Evolutionary conservation across 2,329 filamentous ascomycete species (phyloP).

Genomic region (Elsinoe arachidis): DNA sequence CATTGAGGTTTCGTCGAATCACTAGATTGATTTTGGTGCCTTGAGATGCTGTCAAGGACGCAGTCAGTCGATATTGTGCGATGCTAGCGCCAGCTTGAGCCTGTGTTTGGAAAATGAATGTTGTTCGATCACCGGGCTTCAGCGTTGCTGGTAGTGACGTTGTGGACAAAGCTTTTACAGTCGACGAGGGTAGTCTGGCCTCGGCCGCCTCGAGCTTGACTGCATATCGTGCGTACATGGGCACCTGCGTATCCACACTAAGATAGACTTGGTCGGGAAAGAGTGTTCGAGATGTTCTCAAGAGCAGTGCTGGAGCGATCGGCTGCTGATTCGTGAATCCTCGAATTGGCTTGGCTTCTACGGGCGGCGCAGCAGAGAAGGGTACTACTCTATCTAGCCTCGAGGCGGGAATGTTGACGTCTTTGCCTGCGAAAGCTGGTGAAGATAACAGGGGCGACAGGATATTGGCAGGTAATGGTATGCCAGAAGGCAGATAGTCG

Average conservation of each 20-base stretch:
- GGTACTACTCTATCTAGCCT: conserved; percentile 2
- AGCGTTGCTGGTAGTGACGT: not conserved
- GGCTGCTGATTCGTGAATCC: not conserved
- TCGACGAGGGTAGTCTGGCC: not conserved
- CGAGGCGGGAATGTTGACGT: conserved; percentile 1
- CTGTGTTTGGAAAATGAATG: not conserved
- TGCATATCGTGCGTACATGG: not conserved
- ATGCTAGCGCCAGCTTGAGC: not conserved
- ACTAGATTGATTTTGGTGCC: not conserved
- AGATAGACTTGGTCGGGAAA: conserved; percentile 11
- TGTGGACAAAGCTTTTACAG: not conserved
- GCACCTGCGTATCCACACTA: conserved; percentile 2
- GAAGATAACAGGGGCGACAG: conserved; percentile 4
- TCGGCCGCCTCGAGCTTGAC: not conserved
- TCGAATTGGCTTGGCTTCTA: conserved; percentile 1
- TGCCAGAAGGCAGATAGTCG: conserved; percentile 10
- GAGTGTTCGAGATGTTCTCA: conserved; percentile 4
- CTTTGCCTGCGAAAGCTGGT: not conserved
- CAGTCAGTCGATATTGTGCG: conserved; percentile 5
- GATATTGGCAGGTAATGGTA: conserved; percentile 3
- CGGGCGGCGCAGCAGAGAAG: not conserved
- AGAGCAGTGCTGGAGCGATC: conserved; percentile 1
- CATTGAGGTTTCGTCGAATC: conserved; percentile 5
- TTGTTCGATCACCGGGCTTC: conserved; percentile 3
- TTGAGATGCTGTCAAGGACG: not conserved